Evolutionary conservation across 2,329 filamentous ascomycete genomes (phyloP).

Genomic region (Rosellinia necatrix): DNA sequence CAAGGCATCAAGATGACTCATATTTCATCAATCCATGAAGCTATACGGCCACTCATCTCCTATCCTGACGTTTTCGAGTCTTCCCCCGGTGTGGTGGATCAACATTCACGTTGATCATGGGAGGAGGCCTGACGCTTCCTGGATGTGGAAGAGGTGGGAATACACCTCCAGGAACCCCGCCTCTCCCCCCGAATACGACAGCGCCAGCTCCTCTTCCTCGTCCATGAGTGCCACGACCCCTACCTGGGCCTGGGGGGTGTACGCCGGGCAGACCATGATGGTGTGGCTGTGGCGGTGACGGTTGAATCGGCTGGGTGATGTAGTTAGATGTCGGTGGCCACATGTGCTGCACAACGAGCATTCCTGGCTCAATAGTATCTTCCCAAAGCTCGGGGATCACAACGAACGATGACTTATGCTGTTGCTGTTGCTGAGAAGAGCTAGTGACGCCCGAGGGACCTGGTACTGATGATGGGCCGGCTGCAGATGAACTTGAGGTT

Average conservation of each 20-base stretch:
- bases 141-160: constrained; percentile 5
- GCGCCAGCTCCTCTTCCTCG: constrained; percentile 12
- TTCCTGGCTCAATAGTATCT: constrained; percentile 57
- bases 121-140: constrained; percentile 4
- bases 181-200: constrained; percentile 8
- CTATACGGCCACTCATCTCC: too few relatives aligned
- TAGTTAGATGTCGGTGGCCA: constrained; percentile 48
- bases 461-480: constrained; percentile 10
- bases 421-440: constrained; percentile 6
- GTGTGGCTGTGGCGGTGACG: constrained; percentile 5
- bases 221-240: constrained; percentile 8
- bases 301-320: constrained; percentile 16
- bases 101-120: neutral
- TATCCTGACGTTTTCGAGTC: constrained; percentile 31
- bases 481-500: constrained; percentile 7
- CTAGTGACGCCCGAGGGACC: constrained; percentile 5
- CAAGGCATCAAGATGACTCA: too few relatives aligned
- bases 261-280: too few relatives aligned
- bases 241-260: neutral
- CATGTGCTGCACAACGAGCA: constrained; percentile 62
- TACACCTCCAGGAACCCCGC: constrained; percentile 11
- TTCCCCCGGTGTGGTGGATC: constrained; percentile 27
- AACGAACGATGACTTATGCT: constrained; percentile 40
- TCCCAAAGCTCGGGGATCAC: constrained; percentile 64
- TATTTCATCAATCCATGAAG: too few relatives aligned